Percentiles rank a stretch among this genome's conserved stretches.
These are phyloP conservation scores for Chlorella sorokiniana DNA, from an alignment of 139 green algal genomes.

Conservation along the genomic window DNA sequence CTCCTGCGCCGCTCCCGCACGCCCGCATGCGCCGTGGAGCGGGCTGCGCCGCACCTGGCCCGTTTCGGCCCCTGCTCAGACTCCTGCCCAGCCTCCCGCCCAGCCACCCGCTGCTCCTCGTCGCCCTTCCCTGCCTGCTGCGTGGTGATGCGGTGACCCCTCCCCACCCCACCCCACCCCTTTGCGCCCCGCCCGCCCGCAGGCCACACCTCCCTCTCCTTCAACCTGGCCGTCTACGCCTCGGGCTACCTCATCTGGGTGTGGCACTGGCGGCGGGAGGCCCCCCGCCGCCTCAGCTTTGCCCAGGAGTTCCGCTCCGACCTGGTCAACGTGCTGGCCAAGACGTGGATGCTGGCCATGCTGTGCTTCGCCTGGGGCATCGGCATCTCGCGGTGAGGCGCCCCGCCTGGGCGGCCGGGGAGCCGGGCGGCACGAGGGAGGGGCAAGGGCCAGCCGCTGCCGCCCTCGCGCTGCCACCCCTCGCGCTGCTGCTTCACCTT, in stretches of 20 bases:
- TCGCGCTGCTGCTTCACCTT: no score
- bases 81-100: no score
- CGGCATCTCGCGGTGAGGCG: conserved; percentile 21
- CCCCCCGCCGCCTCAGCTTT: not conserved
- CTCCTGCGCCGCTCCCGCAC: no score
- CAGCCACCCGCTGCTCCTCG: no score
- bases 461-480: no score
- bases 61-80: no score
- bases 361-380: conserved; percentile 28
- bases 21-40: no score
- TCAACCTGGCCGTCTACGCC: conserved; percentile 42
- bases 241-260: conserved; percentile 49
- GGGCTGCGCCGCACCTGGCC: no score
- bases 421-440: not conserved
- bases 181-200: not conserved
- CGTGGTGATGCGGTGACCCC: no score
- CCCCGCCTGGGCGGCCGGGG: not conserved
- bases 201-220: conserved; percentile 36
- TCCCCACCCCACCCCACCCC: not conserved
- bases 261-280: conserved; percentile 36
- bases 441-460: not conserved
- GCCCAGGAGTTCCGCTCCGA: conserved; percentile 36
- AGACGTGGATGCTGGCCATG: conserved; percentile 42
- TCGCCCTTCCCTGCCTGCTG: no score
- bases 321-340: conserved; percentile 41